Conservation (phyloP, 2,329 filamentous ascomycete species). For the Botrytis fabae region DNA sequence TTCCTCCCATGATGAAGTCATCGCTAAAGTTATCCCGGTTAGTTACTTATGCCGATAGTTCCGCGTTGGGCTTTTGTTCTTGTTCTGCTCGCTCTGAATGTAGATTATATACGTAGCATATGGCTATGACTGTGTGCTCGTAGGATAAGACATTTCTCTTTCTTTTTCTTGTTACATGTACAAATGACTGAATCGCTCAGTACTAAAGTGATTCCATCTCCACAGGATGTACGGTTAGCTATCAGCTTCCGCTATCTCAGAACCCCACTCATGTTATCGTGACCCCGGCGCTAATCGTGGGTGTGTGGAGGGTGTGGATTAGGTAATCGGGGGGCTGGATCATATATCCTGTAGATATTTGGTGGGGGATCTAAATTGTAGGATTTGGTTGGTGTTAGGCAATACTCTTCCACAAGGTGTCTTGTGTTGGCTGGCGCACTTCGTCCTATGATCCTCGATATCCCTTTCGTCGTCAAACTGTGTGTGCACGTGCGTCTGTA, state of each 20-base stretch:
- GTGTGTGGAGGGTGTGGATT: neutral
- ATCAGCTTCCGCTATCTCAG: neutral
- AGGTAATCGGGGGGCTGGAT: neutral
- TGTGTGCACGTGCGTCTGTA: neutral
- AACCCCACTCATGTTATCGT: conserved; percentile 4
- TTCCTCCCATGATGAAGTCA: conserved; percentile 11
- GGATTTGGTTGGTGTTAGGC: neutral
- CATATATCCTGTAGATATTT: neutral
- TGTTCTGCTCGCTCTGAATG: neutral
- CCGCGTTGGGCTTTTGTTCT: neutral
- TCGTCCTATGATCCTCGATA: neutral
- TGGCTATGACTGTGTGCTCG: neutral
- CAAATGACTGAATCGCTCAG: neutral
- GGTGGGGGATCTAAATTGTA: neutral
- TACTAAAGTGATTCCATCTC: neutral
- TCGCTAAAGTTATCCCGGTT: neutral
- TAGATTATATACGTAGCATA: neutral
- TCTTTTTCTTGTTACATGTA: neutral
- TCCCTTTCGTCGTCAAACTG: neutral
- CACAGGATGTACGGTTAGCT: neutral
- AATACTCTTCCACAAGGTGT: neutral
- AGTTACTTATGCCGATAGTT: neutral
- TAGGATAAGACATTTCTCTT: neutral
- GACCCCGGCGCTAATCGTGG: neutral
- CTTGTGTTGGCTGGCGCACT: neutral